Evolutionary conservation across 768 basidiomycete species (phyloP).

Genomic region (Nidularia pulvinata): DNA sequence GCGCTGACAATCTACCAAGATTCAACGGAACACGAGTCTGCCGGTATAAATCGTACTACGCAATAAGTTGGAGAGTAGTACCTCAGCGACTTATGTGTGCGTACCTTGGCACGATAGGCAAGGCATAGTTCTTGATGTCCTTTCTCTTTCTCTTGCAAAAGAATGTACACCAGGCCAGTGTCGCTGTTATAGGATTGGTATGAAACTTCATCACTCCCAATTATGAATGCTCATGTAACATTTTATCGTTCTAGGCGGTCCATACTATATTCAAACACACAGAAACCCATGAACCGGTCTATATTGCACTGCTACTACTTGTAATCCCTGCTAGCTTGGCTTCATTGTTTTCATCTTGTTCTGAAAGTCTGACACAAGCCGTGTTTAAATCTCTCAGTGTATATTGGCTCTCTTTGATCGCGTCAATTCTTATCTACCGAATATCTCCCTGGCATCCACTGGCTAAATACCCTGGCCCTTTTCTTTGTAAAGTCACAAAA

Average conservation of each 20-base stretch:
- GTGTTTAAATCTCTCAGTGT: constrained; percentile 10
- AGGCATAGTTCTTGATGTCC: not conserved
- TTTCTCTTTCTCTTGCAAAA: not conserved
- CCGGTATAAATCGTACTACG: too few relatives aligned
- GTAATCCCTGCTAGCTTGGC: constrained; percentile 20
- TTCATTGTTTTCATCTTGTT: constrained; percentile 4
- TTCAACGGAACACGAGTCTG: too few relatives aligned
- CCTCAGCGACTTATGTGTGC: too few relatives aligned
- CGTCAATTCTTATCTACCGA: constrained; percentile 38
- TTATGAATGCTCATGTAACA: not conserved
- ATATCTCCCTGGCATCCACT: constrained; percentile 55
- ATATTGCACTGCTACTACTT: constrained; percentile 20
- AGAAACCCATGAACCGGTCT: constrained; percentile 24
- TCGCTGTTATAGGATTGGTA: too few relatives aligned
- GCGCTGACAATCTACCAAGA: too few relatives aligned
- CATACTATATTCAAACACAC: constrained; percentile 31
- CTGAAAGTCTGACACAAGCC: constrained; percentile 9
- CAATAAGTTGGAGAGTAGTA: too few relatives aligned
- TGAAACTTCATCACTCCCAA: too few relatives aligned
- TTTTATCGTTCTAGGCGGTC: constrained; percentile 12
- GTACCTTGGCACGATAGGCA: too few relatives aligned
- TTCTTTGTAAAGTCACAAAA: constrained; percentile 37
- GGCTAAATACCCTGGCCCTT: constrained; percentile 48
- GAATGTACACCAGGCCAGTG: too few relatives aligned
- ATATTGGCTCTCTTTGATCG: constrained; percentile 24